Evolutionary conservation across 2,329 filamentous ascomycete genomes (phyloP), one percentile per base, ranked within the genome.

Genomic region (Pseudopyricularia cyperi): DNA sequence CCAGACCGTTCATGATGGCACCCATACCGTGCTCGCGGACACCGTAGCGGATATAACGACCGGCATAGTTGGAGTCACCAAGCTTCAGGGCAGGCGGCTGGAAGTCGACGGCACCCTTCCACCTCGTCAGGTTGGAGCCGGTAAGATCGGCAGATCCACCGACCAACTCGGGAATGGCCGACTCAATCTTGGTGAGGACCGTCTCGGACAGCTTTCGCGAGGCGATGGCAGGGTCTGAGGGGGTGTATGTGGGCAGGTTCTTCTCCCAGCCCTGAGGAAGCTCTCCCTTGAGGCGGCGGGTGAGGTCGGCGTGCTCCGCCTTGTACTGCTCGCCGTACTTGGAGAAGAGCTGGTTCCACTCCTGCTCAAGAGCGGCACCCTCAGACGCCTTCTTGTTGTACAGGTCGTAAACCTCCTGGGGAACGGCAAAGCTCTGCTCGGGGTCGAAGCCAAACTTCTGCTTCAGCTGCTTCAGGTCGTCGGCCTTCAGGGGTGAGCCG

Each of bases 221-320:
- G 58, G 93, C 93, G 59, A 94, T 77, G 54, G 93, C 89, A 48
- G 83, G 59, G 68, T 98, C 93, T 44, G 76, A 74, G 56, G 91
- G 81, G 66, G 88, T 94, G 79, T 97, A 97, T 62, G 85, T 82
- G 59, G 93, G 93, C 52, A 98, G 82, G 66, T 72, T 76, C 80
- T 93, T 95, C 78, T 96, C 87, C 93, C 93, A 98, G 64, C 90
- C 91, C 69, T 95, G 85, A 57, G 93, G 90, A 46, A 98, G 89
- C 55, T 91, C 83, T 60, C 87, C 83, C 59, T 77, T 78, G 59
- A 89, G 76, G 70, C 91, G 87, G 62, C 93, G 88, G 66, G 73
- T 67, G 57, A 98, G 81, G 66, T 98, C 91, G 54, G 77, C 82
- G 68, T 83, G 80, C 71, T 95, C 85, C 14, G 80, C 73, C 68